Base-by-base conservation (phyloP, 1,284 basidiomycete genomes). In the Malassezia nana region DNA sequence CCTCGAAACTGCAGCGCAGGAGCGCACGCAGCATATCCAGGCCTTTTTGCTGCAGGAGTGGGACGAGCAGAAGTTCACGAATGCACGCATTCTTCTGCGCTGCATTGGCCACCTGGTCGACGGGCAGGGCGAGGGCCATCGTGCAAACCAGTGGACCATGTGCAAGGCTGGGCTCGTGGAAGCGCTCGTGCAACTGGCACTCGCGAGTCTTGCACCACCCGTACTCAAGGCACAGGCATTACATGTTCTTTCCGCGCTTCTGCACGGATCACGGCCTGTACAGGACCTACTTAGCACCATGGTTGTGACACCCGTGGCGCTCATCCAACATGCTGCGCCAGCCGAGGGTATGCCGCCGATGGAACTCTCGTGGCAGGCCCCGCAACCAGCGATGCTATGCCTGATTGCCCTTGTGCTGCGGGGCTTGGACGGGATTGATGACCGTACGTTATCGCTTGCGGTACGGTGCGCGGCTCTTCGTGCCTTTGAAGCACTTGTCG, bases 11-110 rank as follows among this genome's bases (percentile, higher is more conserved):
- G 82, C 85, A 2, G 55, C 63, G 35, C 58, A 62, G 18, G 65
- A 72, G 32, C 59, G 66, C 38, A 58, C 57, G 0, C 39, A 62
- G 29, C 66, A 70, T 40, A 87, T 91, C 3, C 88, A 95, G 74
- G 85, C 87, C 55, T 98, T 96, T 75, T 85, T 90, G 1, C 78
- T 96, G 31, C 94, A 98, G 74, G 89, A 90, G 70, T 98, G 94
- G 94, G 88, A 90, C 59, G 81, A 84, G 47, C 89, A 91, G 71
- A 95, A 95, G 74, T 75, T 83, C 16, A 78, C 81, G 44, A 92
- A 91, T 67, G 84, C 84, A 2, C 79, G 81, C 1, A 76, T 90
- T 16, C 82, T 89, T 10, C 77, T 96, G 4, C 84, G 84, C 22
- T 82, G 95, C 49, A 81, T 89, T 81, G 85, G 76, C 6, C 78